Evolutionary conservation across 345 rosid genomes (phyloP), one percentile per base, ranked within the genome.

Genomic region (Corchorus olitorius): DNA sequence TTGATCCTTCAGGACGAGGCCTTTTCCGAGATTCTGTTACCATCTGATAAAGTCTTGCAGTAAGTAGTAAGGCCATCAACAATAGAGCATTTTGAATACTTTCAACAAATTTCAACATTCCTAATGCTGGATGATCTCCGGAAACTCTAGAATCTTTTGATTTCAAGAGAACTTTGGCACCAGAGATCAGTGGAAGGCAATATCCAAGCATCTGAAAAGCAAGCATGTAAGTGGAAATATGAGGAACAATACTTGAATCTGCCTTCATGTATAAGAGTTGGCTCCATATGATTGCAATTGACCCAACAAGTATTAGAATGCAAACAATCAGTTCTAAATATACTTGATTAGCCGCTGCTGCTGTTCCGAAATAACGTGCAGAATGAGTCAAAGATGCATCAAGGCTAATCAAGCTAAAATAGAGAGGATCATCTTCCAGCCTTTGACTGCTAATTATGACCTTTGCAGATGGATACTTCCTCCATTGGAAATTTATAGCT

Each of bases 341-440:
- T 67, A 13, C 56, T 48, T 20, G 19, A 46, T 13, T 17, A 67
- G 12, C 6, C 13, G 5, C 12, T 49, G 11, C 5, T 12, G 4
- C n/a, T 48, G 13, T 10, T 6, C 3, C 41, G 15, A 48, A 22
- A 48, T 20, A 14, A 48, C 48, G 19, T 7, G 13, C 39, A 67
- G 22, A 48, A 48, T 22, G 2, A 46, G 37, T 14, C 72, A 15
- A 48, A 67, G 14, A 39, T 46, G 55, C 56, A 67, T 14, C 37
- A 22, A 67, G 52, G 56, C 2, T 67, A 49, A 14, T 48, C 20
- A 6, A 12, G 56, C 55, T 67, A 48, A 67, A 67, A 53, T 67
- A 45, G 13, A 67, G 72, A n/a, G 72, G 56, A 67, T 67, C 72
- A 67, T 27, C 56, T 27, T 46, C 72, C 17, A 46, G 35, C 55